Percentiles rank a stretch among this genome's conserved stretches.
Conservation (phyloP, 148 eudicot genomes). For the Drosera capensis region DNA sequence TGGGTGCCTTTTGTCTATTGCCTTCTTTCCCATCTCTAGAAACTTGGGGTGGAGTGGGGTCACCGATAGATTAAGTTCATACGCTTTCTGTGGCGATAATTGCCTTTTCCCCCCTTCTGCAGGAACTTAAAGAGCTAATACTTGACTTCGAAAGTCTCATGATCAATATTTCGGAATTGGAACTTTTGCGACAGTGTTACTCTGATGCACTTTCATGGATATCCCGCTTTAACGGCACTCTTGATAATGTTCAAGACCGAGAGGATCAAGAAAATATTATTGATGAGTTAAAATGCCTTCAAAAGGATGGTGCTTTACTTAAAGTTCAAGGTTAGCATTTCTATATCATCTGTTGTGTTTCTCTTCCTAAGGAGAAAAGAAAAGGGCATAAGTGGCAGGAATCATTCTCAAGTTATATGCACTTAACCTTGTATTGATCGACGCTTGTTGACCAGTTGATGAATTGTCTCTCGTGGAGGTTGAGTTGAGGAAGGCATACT, state of each 20-base stretch:
- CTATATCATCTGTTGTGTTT: neutral
- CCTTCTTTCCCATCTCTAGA: too few relatives aligned
- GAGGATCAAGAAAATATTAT: conserved; percentile 66
- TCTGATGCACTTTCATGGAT: conserved; percentile 66
- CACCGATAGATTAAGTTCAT: too few relatives aligned
- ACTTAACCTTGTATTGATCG: too few relatives aligned
- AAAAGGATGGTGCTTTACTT: conserved; percentile 46
- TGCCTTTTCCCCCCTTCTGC: conserved; percentile 10
- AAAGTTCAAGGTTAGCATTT: conserved; percentile 52
- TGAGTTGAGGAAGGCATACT: conserved; percentile 69
- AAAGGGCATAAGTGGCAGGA: too few relatives aligned
- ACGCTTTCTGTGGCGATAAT: neutral
- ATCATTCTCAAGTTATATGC: too few relatives aligned
- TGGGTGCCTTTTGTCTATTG: too few relatives aligned
- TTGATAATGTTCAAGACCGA: conserved; percentile 28
- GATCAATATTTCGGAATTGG: conserved; percentile 54
- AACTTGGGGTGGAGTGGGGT: too few relatives aligned
- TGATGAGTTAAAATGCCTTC: conserved; percentile 50
- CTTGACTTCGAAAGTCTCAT: conserved; percentile 39
- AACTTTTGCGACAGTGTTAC: conserved; percentile 47
- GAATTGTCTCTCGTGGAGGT: conserved; percentile 47
- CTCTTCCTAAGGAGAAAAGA: too few relatives aligned
- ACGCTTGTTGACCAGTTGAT: conserved; percentile 33
- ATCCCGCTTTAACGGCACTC: conserved; percentile 38
- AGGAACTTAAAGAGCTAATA: conserved; percentile 58